Evolutionary conservation across 352 stramenopile genomes (phyloP), one percentile per base, ranked within the genome.

Genomic region (Phytophthora capsici): DNA sequence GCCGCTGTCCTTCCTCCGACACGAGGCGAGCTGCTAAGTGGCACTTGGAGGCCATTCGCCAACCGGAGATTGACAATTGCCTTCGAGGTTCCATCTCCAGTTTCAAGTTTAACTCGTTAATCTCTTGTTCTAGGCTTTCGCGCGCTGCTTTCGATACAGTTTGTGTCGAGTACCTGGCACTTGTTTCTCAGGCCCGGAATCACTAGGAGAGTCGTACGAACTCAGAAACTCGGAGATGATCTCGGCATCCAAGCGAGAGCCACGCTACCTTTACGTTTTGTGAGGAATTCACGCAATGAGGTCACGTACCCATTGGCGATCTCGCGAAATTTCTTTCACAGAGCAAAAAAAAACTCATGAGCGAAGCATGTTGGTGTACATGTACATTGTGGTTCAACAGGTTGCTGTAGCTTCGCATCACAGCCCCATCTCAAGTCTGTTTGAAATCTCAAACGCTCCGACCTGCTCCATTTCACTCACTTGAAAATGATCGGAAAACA

Each of bases 111-210:
- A 41, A 9, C n/a, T 41, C 36, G 25, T 40, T 41, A 14, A 67
- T 10, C 16, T 62, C 40, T 9, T 30, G 37, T 17, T 57, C 22
- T 9, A 67, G 13, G 20, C 1, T 22, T 12, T 67, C 34, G 5
- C 25, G 40, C 16, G 61, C 59, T 4, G 22, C 34, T 67, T 25
- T 1, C 50, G 48, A 40, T 60, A 66, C 9, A 19, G 13, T 19
- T 19, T 41, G 36, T 41, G 36, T 41, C 36, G 36, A 19, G 10
- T 14, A 4, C n/a, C 36, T 9, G 36, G 8, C 36, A 14, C n/a
- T 41, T 19, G 13, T n/a, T 41, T 19, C 14, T 20, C 36, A 6
- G 1, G 0, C 3, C 13, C 7, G 36, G 4, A 12, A 41, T 38
- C 32, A 13, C 32, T 16, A 8, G 36, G 19, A 12, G 10, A 19